Evolutionary conservation across 202 grass and related monocot species (phyloP).

Genomic region (Sporobolus alterniflorus): DNA sequence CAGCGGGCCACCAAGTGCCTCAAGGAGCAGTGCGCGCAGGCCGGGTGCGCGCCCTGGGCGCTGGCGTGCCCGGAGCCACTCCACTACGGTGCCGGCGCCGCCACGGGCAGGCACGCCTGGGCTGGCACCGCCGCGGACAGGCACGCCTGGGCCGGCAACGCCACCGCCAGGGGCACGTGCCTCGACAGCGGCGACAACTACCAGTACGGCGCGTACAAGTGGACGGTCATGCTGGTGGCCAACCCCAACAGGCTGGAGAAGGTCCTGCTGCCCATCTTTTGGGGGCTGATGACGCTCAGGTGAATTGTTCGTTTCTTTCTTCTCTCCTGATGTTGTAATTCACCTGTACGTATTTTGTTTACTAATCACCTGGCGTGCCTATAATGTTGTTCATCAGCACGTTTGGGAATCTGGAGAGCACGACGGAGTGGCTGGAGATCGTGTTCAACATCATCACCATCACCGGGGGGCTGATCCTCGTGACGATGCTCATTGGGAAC

Average conservation of each 20-base stretch:
- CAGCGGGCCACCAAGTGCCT: constrained; percentile 87
- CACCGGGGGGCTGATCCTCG: constrained; percentile 72
- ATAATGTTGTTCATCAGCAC: too few species aligned
- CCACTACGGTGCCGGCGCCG: constrained; percentile 49
- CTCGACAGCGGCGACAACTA: constrained; percentile 54
- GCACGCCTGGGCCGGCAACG: constrained; percentile 60
- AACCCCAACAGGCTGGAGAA: constrained; percentile 73
- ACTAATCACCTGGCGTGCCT: too few species aligned
- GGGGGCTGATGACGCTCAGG: constrained; percentile 86
- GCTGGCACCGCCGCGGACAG: constrained; percentile 23
- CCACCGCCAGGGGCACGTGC: constrained; percentile 49
- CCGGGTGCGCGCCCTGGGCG: constrained; percentile 41
- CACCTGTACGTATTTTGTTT: too few species aligned
- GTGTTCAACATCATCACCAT: constrained; percentile 94
- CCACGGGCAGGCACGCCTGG: neutral
- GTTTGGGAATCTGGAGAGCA: constrained; percentile 91
- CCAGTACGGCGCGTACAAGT: constrained; percentile 87
- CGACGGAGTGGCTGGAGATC: constrained; percentile 92
- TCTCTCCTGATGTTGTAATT: too few species aligned
- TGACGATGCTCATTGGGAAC: constrained; percentile 93
- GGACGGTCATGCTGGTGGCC: constrained; percentile 82
- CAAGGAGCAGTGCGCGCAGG: constrained; percentile 46
- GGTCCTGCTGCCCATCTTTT: constrained; percentile 92
- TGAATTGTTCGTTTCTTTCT: constrained; percentile 32
- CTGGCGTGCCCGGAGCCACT: constrained; percentile 62